phyloP scores from a whole-genome alignment of 139 green algal species.

The Trebouxia sp. region DNA sequence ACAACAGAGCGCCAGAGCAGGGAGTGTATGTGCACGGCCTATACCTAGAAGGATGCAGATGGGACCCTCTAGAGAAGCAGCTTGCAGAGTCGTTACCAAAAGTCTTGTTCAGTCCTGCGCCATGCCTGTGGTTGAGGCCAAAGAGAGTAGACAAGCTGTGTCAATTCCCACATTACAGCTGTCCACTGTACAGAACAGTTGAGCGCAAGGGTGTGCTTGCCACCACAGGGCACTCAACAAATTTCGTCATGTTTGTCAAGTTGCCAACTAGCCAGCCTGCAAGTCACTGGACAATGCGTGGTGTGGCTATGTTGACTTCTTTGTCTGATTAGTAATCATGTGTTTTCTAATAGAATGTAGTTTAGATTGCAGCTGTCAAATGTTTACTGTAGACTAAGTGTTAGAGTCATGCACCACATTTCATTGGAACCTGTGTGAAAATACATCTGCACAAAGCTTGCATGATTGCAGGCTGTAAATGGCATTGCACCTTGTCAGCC shows the following conservation, averaged over 20 bases:
- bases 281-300: constrained; percentile 73
- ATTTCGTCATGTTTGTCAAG: constrained; percentile 81
- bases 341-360: not conserved
- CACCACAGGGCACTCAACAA: constrained; percentile 83
- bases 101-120: constrained; percentile 56
- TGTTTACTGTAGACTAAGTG: too few relatives aligned
- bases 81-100: constrained; percentile 67
- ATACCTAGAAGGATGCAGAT: constrained; percentile 74
- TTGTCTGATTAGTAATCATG: constrained; percentile 58
- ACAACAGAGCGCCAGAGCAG: constrained; percentile 53
- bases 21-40: constrained; percentile 72
- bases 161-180: constrained; percentile 70
- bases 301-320: constrained; percentile 71
- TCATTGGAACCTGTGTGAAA: too few relatives aligned
- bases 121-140: constrained; percentile 71
- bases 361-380: not conserved
- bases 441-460: too few relatives aligned
- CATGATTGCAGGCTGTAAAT: too few relatives aligned
- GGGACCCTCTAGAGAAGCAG: constrained; percentile 49
- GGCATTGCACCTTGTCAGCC: too few relatives aligned
- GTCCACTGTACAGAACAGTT: constrained; percentile 78
- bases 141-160: constrained; percentile 42
- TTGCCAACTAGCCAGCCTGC: constrained; percentile 56
- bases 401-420: too few relatives aligned
- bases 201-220: constrained; percentile 75